phyloP scores from a whole-genome alignment of 148 eudicot genomes.

The Simmondsia chinensis region DNA sequence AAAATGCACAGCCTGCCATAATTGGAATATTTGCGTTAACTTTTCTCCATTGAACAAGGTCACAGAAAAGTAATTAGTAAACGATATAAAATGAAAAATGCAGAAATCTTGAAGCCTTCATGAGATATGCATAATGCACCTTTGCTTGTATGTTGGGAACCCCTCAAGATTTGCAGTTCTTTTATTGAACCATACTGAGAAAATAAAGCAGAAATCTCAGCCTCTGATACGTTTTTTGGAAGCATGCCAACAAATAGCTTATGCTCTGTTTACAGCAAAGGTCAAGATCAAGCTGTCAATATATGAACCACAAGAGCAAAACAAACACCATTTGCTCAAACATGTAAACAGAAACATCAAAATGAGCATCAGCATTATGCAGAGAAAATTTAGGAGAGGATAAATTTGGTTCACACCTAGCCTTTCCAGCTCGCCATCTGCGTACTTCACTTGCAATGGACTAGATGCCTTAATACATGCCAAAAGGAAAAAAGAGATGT shows the following conservation, averaged over 20 bases:
- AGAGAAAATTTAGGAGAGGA: conserved; percentile 4
- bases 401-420: conserved; percentile 45
- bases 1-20: conserved; percentile 81
- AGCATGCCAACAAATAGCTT: conserved; percentile 98
- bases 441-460: conserved; percentile 99
- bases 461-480: conserved; percentile 68
- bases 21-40: conserved; percentile 1
- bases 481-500: neutral
- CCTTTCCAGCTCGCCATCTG: conserved; percentile 99
- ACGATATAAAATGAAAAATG: neutral
- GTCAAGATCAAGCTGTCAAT: conserved; percentile 2
- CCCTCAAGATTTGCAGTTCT: conserved; percentile 90
- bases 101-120: neutral
- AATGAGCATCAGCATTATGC: neutral
- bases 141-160: conserved; percentile 97
- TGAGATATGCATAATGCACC: conserved; percentile 32
- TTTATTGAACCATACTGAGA: conserved; percentile 79
- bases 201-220: conserved; percentile 79
- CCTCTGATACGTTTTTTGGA: conserved; percentile 87
- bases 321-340: too few relatives aligned
- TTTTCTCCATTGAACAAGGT: conserved; percentile 1
- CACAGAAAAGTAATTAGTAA: too few relatives aligned
- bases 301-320: neutral
- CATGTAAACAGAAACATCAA: neutral
- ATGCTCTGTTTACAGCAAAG: conserved; percentile 52